Evolutionary conservation across 352 stramenopile genomes (phyloP).

Genomic region (Phytopythium ostracodes): DNA sequence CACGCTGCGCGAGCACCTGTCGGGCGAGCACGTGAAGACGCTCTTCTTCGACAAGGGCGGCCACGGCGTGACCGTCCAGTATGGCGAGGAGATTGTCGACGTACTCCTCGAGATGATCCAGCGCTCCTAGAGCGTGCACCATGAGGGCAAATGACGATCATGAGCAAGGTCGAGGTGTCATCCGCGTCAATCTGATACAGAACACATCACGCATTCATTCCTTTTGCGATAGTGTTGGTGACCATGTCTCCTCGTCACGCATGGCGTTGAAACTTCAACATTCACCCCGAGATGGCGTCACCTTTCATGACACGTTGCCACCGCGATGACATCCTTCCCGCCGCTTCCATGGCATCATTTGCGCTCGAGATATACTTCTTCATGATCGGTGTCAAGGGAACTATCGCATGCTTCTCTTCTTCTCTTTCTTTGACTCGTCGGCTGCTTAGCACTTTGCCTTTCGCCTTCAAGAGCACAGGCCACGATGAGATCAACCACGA

Average conservation of each 20-base stretch:
- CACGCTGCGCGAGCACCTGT: slow-evolving; percentile 26
- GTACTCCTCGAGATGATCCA: slow-evolving; percentile 26
- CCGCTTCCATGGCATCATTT: background rate
- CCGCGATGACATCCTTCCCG: background rate
- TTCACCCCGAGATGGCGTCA: background rate
- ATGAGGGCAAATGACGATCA: too few relatives aligned
- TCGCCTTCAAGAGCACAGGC: background rate
- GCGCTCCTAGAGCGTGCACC: background rate
- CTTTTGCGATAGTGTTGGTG: background rate
- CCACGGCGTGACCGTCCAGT: slow-evolving; percentile 47
- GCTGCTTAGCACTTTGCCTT: background rate
- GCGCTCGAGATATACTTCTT: background rate
- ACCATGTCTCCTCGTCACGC: background rate
- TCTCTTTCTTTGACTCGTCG: background rate
- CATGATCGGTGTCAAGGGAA: background rate
- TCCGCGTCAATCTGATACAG: background rate
- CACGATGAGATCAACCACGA: slow-evolving; percentile 2
- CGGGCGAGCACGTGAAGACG: slow-evolving; percentile 33
- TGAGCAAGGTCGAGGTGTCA: too few relatives aligned
- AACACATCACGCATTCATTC: background rate
- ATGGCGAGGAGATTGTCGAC: slow-evolving; percentile 33
- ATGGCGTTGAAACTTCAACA: slow-evolving; percentile 1
- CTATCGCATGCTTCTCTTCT: background rate
- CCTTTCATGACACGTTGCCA: background rate
- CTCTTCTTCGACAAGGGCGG: slow-evolving; percentile 43